Evolutionary conservation across 257 asterid genomes (phyloP).

Genomic region (Lantana camara): DNA sequence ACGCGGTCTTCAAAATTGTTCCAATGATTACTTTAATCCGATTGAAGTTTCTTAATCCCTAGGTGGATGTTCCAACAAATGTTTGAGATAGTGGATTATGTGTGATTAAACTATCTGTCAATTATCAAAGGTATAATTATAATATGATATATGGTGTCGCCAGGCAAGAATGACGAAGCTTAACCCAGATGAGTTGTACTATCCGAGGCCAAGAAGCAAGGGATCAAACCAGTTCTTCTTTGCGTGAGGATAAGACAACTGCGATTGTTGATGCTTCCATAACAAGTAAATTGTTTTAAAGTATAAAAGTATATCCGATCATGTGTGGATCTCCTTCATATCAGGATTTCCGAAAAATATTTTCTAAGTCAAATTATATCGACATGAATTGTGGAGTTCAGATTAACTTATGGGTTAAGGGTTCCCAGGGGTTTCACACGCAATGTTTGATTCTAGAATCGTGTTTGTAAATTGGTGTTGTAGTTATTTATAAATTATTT

Average conservation of each 20-base stretch:
- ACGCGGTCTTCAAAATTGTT: constrained; percentile 36
- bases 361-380: too few relatives aligned
- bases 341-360: too few relatives aligned
- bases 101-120: constrained; percentile 25
- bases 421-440: too few relatives aligned
- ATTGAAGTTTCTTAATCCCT: neutral
- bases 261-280: constrained; percentile 4
- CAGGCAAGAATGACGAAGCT: constrained; percentile 38
- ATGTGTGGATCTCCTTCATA: too few relatives aligned
- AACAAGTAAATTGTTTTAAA: neutral
- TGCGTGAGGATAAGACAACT: constrained; percentile 15
- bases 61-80: neutral
- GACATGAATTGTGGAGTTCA: too few relatives aligned
- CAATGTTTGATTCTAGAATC: too few relatives aligned
- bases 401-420: too few relatives aligned
- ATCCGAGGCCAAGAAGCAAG: neutral
- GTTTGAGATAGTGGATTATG: constrained; percentile 21
- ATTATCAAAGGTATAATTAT: neutral
- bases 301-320: too few relatives aligned
- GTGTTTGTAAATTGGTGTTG: too few relatives aligned
- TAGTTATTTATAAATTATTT: too few relatives aligned
- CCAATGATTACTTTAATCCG: neutral
- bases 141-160: constrained; percentile 21
- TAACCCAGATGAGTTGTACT: neutral
- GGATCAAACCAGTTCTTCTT: neutral